phyloP scores from a whole-genome alignment of 2,329 filamentous ascomycete genomes.

The Gnomoniopsis smithogilvyi region DNA sequence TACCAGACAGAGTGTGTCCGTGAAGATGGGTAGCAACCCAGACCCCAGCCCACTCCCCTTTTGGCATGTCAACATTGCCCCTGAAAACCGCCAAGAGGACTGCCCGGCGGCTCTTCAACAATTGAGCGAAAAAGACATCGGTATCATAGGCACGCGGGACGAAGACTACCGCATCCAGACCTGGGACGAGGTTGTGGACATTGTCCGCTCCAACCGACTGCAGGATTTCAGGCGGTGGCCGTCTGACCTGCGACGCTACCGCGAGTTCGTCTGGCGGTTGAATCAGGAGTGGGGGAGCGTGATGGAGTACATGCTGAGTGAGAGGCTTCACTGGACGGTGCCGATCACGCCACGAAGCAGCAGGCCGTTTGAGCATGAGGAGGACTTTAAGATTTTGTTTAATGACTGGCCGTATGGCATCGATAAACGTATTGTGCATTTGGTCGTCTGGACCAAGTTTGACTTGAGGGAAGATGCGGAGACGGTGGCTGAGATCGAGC shows the following conservation, averaged over 20 bases:
- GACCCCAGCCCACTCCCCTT: slow-evolving; percentile 48
- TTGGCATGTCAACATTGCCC: slow-evolving; percentile 80
- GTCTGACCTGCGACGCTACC: slow-evolving; percentile 74
- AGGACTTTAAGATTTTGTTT: slow-evolving; percentile 70
- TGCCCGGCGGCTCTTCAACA: slow-evolving; percentile 71
- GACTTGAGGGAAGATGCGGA: slow-evolving; percentile 63
- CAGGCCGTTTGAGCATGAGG: slow-evolving; percentile 40
- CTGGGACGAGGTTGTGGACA: slow-evolving; percentile 67
- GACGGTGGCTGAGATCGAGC: slow-evolving; percentile 64
- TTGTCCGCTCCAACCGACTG: slow-evolving; percentile 65
- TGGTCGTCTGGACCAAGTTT: slow-evolving; percentile 94
- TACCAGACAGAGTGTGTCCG: background rate
- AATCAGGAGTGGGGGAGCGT: slow-evolving; percentile 70
- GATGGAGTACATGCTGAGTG: slow-evolving; percentile 69
- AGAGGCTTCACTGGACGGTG: slow-evolving; percentile 67
- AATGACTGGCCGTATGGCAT: slow-evolving; percentile 97
- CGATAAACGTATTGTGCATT: slow-evolving; percentile 72
- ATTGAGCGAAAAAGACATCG: slow-evolving; percentile 63
- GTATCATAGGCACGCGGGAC: slow-evolving; percentile 70
- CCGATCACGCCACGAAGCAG: slow-evolving; percentile 33
- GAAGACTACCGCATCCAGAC: slow-evolving; percentile 56
- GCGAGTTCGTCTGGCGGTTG: slow-evolving; percentile 64
- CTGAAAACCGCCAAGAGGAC: slow-evolving; percentile 53
- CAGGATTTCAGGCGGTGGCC: slow-evolving; percentile 75
- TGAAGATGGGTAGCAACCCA: slow-evolving; percentile 33